Evolutionary conservation across 306 rosid species (phyloP).

Genomic region (Canavalia gladiata): DNA sequence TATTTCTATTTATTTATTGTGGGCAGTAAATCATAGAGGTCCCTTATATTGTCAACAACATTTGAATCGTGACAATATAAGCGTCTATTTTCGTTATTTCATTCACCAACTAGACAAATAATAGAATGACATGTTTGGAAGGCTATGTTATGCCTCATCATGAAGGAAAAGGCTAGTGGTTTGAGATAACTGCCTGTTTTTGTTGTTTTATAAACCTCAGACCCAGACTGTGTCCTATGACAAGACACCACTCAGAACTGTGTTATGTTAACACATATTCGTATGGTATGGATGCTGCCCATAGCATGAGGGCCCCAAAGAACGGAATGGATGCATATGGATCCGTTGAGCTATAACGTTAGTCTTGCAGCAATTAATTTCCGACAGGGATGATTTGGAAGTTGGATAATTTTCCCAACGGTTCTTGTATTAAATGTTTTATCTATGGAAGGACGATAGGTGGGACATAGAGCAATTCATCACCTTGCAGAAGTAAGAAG

Average conservation of each 20-base stretch:
- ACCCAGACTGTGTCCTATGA: background rate
- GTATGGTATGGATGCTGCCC: background rate
- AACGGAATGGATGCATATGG: background rate
- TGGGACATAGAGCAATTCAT: too few species aligned
- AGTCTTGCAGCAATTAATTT: background rate
- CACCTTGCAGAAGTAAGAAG: too few species aligned
- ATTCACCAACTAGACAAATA: background rate
- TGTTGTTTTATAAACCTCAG: background rate
- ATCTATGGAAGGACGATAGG: too few species aligned
- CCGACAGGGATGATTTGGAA: background rate
- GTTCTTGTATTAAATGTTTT: slow-evolving; percentile 10
- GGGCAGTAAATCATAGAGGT: background rate
- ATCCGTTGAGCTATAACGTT: background rate
- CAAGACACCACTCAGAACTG: background rate
- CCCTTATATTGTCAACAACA: background rate
- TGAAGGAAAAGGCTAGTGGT: background rate
- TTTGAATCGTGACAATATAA: background rate
- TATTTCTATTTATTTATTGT: background rate
- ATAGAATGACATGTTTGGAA: slow-evolving; percentile 2
- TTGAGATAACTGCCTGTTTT: background rate
- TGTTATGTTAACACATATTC: background rate
- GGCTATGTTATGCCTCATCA: background rate
- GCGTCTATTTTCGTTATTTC: slow-evolving; percentile 16
- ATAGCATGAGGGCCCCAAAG: background rate
- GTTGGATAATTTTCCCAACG: slow-evolving; percentile 2